Evolutionary conservation across 176 grass and related monocot species (phyloP).

Genomic region (Carex pumila): DNA sequence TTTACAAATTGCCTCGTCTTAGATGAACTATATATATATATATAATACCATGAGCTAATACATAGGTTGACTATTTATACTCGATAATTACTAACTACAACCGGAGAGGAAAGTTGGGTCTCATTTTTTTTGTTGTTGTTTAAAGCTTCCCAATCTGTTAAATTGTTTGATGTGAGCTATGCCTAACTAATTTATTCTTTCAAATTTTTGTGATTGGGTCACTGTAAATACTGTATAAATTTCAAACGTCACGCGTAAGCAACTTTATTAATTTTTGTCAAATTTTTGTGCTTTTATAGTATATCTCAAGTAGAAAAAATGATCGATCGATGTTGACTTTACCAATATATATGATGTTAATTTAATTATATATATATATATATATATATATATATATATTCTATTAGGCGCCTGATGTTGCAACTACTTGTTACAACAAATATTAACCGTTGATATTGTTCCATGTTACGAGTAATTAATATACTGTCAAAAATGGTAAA

Average conservation of each 20-base stretch:
- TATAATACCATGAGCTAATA: not conserved
- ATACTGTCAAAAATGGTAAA: not conserved
- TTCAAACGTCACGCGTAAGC: not conserved
- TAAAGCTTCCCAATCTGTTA: not conserved
- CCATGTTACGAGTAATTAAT: not conserved
- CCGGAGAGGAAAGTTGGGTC: not conserved
- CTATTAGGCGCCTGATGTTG: not conserved
- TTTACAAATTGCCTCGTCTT: constrained; percentile 1
- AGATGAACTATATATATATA: not conserved
- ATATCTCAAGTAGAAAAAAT: not conserved
- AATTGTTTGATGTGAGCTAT: not conserved
- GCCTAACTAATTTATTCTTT: constrained; percentile 3
- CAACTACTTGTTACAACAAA: not conserved
- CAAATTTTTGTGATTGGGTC: not conserved
- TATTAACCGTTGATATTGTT: not conserved
- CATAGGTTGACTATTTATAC: constrained; percentile 20
- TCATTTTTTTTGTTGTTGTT: not conserved
- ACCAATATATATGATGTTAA: not conserved
- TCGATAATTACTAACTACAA: constrained; percentile 2
- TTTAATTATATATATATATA: not conserved
- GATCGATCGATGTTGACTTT: not conserved
- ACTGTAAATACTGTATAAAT: not conserved
- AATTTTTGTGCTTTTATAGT: no score
- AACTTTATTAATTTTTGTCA: not conserved
- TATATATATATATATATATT: not conserved